Evolutionary conservation across 2,329 filamentous ascomycete genomes (phyloP), one percentile per base, ranked within the genome.

Genomic region (Clonostachys rhizophaga): DNA sequence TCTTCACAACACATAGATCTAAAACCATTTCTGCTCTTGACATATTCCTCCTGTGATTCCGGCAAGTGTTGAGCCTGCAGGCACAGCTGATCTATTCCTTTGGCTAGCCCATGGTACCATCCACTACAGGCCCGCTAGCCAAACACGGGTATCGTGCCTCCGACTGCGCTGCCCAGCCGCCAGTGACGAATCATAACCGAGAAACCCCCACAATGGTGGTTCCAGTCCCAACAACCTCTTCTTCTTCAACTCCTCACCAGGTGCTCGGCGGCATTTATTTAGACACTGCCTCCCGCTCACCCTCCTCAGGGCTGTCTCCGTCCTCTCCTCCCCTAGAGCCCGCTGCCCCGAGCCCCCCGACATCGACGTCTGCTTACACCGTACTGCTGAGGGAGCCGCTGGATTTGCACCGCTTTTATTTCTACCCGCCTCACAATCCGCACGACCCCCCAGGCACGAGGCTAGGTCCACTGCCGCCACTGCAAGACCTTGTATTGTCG

Each of bases 391-490:
- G 24, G 24, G 24, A 30, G 24, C 24, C 24, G 24, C 24, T 10
- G 24, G 24, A 30, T 30, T 30, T 30, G 24, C 24, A 30, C 24
- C 24, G 39, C 45, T 44, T 43, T 44, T 36, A 46, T 49, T 44
- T 39, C 47, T 43, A 30, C 24, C 36, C 16, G 8, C 18, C 42
- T 30, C 24, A 30, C 9, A 30, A 9, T 30, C 24, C 24, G 24
- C 24, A 30, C 24, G 24, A 30, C 24, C 24, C 8, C 9, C 24
- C 24, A 30, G 24, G 9, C 24, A 30, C 24, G 9, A 30, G 24
- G 24, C 42, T 6, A 8, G 20, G 50, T 49, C 56, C 54, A 55
- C 62, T 58, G 55, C 60, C 55, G 47, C 56, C 54, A 58, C 57
- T 55, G 53, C 54, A 45, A 40, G 49, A 42, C 34, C 50, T 47